phyloP scores from a whole-genome alignment of 768 basidiomycete species.

The Postia placenta region DNA sequence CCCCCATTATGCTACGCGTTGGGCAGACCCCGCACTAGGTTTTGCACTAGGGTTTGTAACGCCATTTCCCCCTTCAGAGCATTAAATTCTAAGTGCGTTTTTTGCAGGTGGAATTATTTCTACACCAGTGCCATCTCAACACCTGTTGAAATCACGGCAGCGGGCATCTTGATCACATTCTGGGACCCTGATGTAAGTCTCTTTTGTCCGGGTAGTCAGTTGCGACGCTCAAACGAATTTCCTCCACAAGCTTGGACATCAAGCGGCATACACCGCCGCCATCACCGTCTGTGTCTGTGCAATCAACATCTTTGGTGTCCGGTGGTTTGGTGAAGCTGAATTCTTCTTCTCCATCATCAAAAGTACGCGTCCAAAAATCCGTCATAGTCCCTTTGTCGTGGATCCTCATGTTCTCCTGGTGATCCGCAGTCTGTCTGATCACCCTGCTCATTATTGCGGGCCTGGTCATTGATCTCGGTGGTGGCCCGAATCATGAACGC shows the following conservation, averaged over 20 bases:
- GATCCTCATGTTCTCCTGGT: constrained; percentile 10
- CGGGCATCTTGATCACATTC: constrained; percentile 61
- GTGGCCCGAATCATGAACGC: constrained; percentile 60
- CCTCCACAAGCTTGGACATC: constrained; percentile 36
- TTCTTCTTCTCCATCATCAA: constrained; percentile 65
- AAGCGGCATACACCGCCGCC: constrained; percentile 51
- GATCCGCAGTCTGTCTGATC: constrained; percentile 45
- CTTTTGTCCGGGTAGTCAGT: background rate
- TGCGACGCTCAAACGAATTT: background rate
- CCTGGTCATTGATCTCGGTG: constrained; percentile 73
- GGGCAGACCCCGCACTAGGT: constrained; percentile 32
- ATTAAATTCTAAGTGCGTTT: background rate
- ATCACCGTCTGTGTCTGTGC: constrained; percentile 50
- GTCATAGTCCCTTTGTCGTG: background rate
- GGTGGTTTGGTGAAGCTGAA: constrained; percentile 70
- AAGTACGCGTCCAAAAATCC: constrained; percentile 43
- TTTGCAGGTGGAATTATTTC: constrained; percentile 26
- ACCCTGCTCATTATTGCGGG: constrained; percentile 54
- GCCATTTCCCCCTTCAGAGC: background rate
- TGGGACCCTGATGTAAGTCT: constrained; percentile 58
- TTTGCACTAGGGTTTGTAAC: constrained; percentile 25
- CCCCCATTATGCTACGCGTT: constrained; percentile 52
- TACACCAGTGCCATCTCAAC: constrained; percentile 48
- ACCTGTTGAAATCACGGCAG: constrained; percentile 73
- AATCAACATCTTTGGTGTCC: constrained; percentile 70